Percentiles rank a stretch among this genome's conserved stretches.
Evolutionary conservation across 148 eudicot genomes (phyloP).

Genomic region (Camellia japonica): DNA sequence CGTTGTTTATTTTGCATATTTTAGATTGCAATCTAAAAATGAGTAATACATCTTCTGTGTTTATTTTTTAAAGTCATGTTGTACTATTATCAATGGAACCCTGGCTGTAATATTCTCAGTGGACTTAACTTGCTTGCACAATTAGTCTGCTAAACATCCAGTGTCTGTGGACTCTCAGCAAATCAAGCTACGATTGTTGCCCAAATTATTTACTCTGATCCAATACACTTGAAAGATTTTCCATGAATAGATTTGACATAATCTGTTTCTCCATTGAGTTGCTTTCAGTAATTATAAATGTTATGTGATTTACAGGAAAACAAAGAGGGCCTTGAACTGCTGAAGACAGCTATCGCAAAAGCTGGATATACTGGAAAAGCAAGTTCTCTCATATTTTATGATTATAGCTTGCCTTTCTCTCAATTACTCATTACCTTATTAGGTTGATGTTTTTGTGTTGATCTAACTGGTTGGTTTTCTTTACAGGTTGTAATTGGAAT

Average conservation of each 20-base stretch:
- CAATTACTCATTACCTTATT: not conserved
- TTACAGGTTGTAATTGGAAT: conserved; percentile 88
- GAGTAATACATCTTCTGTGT: not conserved
- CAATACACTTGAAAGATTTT: not conserved
- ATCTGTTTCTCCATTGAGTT: not conserved
- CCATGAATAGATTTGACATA: not conserved
- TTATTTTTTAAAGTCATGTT: not conserved
- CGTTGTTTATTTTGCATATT: not conserved
- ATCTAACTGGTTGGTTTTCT: not conserved
- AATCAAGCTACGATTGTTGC: not conserved
- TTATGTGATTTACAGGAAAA: conserved; percentile 55
- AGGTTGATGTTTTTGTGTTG: not conserved
- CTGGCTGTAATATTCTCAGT: not conserved
- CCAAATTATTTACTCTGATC: not conserved
- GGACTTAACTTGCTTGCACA: not conserved
- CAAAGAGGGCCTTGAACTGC: conserved; percentile 91
- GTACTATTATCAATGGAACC: not conserved
- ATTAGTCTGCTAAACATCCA: not conserved
- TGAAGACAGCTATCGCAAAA: conserved; percentile 84
- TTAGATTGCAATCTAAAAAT: not conserved
- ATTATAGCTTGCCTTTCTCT: not conserved
- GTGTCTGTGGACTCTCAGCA: not conserved
- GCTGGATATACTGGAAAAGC: conserved; percentile 95
- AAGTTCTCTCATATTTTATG: conserved; percentile 12
- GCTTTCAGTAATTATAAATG: not conserved